Base-by-base conservation (phyloP, 2,329 filamentous ascomycete species). In the Calycina marina region DNA sequence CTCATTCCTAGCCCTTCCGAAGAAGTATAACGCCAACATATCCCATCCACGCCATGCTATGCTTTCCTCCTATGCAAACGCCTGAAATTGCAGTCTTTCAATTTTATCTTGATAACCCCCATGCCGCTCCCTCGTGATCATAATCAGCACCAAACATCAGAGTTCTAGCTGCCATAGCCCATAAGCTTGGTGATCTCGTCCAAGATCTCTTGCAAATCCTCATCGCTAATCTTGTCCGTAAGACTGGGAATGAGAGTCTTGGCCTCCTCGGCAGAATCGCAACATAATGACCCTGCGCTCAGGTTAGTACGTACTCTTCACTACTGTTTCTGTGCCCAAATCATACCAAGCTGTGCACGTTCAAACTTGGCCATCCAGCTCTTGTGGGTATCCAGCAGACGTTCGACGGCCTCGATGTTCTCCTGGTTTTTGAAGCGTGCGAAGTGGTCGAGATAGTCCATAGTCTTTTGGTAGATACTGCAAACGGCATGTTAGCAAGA, bases 361-460 rank as follows among this genome's bases (percentile, higher is more conserved):
- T 98, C 90, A 54, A 96, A 96, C 55, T 85, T 81, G 50, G 83
- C 81, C 46, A 98, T 63, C n/a, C n/a, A n/a, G 53, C 84, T 74
- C 42, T 74, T 72, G 52, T 84, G 79, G 37, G 77, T 71, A 44
- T 80, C 80, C 41, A 94, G 68, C 47, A 94, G 63, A 38, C 83
- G 74, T 58, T 93, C 85, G 18, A 96, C 84, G n/a, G 84, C 82
- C 60, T 93, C 82, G 51, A 93, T 81, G 45, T 90, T 90, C 56
- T 93, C 83, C 56, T 88, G 85, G 49, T 86, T 77, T 61, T 93
- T 93, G 69, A 96, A 96, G 20, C 90, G 81, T 12, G 86, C 80
- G 59, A 98, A 98, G 41, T 85, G 76, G 49, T 93, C 85, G 33
- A 96, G 73, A 59, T 98, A 96, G 52, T 86, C 83, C 43, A 85